A percentile compares a stretch with the other conserved stretches of the same genome.
Conservation (phyloP, 306 rosid genomes). For the Rosa persica region DNA sequence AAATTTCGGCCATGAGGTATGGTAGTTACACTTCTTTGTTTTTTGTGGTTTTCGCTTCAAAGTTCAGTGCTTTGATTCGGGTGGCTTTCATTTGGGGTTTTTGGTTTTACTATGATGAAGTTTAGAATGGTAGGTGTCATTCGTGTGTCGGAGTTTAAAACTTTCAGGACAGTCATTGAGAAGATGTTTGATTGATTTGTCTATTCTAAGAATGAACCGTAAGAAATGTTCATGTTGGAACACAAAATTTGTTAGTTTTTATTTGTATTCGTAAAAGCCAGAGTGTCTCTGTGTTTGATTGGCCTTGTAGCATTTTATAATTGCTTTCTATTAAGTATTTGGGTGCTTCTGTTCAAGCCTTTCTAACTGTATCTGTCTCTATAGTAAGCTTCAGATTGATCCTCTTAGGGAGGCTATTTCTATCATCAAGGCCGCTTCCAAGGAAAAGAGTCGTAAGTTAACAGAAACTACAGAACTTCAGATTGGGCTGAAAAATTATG, state of each 20-base stretch:
- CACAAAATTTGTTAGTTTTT: neutral
- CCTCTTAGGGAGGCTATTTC: conserved; percentile 67
- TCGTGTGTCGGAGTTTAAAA: neutral
- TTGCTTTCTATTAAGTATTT: neutral
- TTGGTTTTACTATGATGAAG: neutral
- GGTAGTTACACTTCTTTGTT: neutral
- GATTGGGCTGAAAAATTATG: conserved; percentile 80
- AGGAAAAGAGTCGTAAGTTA: conserved; percentile 56
- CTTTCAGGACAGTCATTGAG: neutral
- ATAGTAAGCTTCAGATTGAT: conserved; percentile 84
- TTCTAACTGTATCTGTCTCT: neutral
- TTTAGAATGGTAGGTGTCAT: neutral
- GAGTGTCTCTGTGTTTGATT: neutral
- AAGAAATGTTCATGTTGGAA: no score
- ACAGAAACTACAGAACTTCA: conserved; percentile 84
- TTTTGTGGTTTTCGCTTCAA: neutral
- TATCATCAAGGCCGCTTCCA: conserved; percentile 44
- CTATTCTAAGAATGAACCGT: neutral
- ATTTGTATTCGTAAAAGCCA: neutral
- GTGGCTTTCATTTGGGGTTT: neutral
- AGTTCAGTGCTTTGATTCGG: neutral
- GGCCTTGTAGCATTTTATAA: neutral
- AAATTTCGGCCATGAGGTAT: conserved; percentile 62
- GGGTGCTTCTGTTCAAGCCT: neutral
- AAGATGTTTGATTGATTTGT: neutral